Conservation (phyloP, 2,329 filamentous ascomycete genomes). For the Paecilomyces dactylethromorphus region DNA sequence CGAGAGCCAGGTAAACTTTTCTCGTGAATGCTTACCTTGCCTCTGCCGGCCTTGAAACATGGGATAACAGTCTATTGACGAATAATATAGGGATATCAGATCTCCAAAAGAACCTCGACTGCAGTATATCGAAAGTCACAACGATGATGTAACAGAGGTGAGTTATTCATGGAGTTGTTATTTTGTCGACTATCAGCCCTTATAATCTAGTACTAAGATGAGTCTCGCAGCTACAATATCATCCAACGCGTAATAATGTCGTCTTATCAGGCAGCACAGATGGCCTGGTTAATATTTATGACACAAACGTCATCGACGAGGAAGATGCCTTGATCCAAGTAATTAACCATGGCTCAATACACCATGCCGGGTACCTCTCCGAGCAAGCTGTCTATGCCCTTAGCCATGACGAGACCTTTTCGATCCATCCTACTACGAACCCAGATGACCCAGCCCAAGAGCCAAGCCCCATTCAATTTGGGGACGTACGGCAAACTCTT, state of each 20-base stretch:
- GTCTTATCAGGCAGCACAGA: conserved; percentile 58
- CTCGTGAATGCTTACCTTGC: not conserved
- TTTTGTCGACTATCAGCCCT: not conserved
- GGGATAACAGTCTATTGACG: conserved; percentile 16
- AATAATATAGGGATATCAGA: conserved; percentile 36
- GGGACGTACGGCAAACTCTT: conserved; percentile 50
- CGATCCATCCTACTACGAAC: conserved; percentile 49
- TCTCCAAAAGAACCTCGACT: conserved; percentile 26
- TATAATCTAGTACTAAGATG: not conserved
- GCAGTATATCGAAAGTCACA: conserved; percentile 42
- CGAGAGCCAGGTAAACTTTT: not conserved
- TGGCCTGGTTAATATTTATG: conserved; percentile 56
- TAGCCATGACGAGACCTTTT: conserved; percentile 57
- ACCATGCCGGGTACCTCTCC: conserved; percentile 55
- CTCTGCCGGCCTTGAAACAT: not conserved
- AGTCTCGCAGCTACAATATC: conserved; percentile 40
- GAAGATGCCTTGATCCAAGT: conserved; percentile 58
- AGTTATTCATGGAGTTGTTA: conserved; percentile 16
- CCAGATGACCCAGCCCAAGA: conserved; percentile 41
- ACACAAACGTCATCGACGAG: conserved; percentile 51
- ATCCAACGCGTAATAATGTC: conserved; percentile 45
- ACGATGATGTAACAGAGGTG: conserved; percentile 56
- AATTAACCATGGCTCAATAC: conserved; percentile 57
- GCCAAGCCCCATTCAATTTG: conserved; percentile 44
- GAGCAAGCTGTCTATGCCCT: conserved; percentile 49